Evolutionary conservation across 1,139 yeast species (phyloP), one percentile per base, ranked within the genome.

Genomic region (Petasospora rhodanensis): DNA sequence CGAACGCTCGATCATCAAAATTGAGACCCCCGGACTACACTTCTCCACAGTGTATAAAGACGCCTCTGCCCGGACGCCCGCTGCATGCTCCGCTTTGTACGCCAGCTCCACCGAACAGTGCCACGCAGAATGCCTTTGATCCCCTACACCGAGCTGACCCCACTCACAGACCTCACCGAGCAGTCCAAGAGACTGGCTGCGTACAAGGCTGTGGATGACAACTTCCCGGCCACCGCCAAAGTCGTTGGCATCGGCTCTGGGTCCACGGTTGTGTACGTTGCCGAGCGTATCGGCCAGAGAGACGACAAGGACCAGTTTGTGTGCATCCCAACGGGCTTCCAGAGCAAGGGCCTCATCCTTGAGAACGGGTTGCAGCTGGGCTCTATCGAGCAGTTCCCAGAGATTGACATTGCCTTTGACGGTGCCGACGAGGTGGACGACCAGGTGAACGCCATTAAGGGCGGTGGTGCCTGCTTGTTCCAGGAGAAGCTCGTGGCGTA

Each of bases 391-490:
- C 89, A 85, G 62, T 79, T 65, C 49, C 78, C 87, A 2, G 70
- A 71, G 20, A 64, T 93, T 26, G 98, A 91, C 55, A 77, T 91
- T 49, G 96, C 96, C 4, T 91, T 93, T 56, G 99, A 93, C 59
- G 99, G 99, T 26, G 98, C 98, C 7, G 99, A 93, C 61, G 99
- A 93, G 59, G 93, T 89, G 37, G 98, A 91, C 56, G 55, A 74
- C 7, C 55, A 69, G 14, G 69, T 91, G 50, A 85, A 87, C 55
- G 77, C 91, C 52, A 93, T 93, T 59, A 93, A 93, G 62, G 99
- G 99, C 44, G 99, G 99, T 30, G 99, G 99, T 24, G 99, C 96
- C 2, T 93, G 99, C 61, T 68, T 87, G 45, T 82, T 93, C 66
- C 98, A 91, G 63, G 99, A 93, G 59, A 93, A 93, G 62, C 70